These are phyloP conservation scores for Candida namnaoensis DNA, from an alignment of 805 yeast species.

Conservation along the genomic window DNA sequence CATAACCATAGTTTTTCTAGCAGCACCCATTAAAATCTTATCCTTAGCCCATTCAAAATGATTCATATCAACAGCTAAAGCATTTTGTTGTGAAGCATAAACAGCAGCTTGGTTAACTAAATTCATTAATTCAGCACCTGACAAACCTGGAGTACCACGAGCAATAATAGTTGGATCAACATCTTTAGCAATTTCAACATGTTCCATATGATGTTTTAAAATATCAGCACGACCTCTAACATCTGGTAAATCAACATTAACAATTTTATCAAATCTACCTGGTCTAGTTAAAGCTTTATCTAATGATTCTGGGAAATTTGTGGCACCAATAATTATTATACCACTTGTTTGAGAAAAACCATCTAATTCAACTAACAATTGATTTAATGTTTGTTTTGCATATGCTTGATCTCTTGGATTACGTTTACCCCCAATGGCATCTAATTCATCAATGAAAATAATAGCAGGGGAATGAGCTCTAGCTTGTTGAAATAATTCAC, in stretches of 20 bases:
- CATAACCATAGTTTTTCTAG: constrained; percentile 93
- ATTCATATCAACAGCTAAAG: constrained; percentile 79
- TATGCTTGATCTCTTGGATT: constrained; percentile 97
- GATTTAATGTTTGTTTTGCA: constrained; percentile 95
- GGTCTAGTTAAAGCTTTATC: constrained; percentile 98
- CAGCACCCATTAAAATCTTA: constrained; percentile 96
- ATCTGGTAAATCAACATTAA: constrained; percentile 92
- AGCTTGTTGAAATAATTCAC: constrained; percentile 91
- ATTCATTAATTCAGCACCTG: constrained; percentile 97
- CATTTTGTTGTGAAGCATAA: constrained; percentile 88
- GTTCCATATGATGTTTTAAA: constrained; percentile 82
- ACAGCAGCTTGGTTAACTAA: constrained; percentile 97
- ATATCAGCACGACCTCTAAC: constrained; percentile 96
- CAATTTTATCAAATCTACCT: constrained; percentile 95
- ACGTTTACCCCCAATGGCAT: constrained; percentile 97
- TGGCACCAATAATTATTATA: constrained; percentile 94
- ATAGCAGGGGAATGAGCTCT: constrained; percentile 95
- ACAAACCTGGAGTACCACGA: constrained; percentile 94
- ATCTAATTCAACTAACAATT: constrained; percentile 89
- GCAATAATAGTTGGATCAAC: constrained; percentile 90
- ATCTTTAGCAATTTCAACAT: constrained; percentile 75
- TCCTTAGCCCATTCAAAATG: constrained; percentile 99
- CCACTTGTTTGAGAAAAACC: constrained; percentile 92
- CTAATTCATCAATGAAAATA: constrained; percentile 94
- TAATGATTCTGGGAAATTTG: constrained; percentile 94